Percentiles rank a stretch among this genome's conserved stretches.
phyloP scores from a whole-genome alignment of 805 yeast species.

The Sugiyamaella lignohabitans region DNA sequence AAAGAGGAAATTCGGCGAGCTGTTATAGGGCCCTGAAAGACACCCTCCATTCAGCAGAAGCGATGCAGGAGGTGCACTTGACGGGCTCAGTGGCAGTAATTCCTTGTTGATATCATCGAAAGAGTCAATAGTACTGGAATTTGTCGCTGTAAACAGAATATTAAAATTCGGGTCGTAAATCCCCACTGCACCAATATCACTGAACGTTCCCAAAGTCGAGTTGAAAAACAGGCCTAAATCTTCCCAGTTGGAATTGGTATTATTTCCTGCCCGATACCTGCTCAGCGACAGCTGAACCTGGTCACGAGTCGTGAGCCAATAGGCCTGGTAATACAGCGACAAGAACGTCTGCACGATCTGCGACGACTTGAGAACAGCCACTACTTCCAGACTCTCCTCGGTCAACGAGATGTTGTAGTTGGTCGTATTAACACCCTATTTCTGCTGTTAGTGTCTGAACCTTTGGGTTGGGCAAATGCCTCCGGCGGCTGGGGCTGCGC shows the following conservation, averaged over 20 bases:
- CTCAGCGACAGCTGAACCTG: slow-evolving; percentile 51
- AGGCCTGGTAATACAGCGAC: slow-evolving; percentile 58
- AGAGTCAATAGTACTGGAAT: slow-evolving; percentile 24
- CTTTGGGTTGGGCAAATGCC: no score
- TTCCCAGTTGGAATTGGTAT: slow-evolving; percentile 43
- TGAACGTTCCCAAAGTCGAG: slow-evolving; percentile 59
- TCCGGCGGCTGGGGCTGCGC: no score
- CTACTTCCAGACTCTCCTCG: slow-evolving; percentile 63
- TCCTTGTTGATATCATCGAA: slow-evolving; percentile 31
- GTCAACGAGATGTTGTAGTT: no score
- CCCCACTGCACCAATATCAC: slow-evolving; percentile 43
- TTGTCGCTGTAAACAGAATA: slow-evolving; percentile 33
- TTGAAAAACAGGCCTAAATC: slow-evolving; percentile 44
- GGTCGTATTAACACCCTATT: no score
- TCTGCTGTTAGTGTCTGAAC: no score
- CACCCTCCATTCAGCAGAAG: slow-evolving; percentile 9
- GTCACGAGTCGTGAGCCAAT: slow-evolving; percentile 39
- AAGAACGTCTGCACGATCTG: slow-evolving; percentile 66
- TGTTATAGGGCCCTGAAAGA: slow-evolving; percentile 18
- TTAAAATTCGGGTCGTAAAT: slow-evolving; percentile 60
- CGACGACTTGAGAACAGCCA: slow-evolving; percentile 72
- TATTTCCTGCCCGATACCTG: slow-evolving; percentile 66
- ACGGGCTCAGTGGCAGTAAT: slow-evolving; percentile 46
- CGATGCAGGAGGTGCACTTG: slow-evolving; percentile 25
- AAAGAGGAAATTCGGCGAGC: slow-evolving; percentile 38